These are phyloP conservation scores for Dioszegia crocea DNA, from an alignment of 768 basidiomycete genomes.

Conservation along the genomic window DNA sequence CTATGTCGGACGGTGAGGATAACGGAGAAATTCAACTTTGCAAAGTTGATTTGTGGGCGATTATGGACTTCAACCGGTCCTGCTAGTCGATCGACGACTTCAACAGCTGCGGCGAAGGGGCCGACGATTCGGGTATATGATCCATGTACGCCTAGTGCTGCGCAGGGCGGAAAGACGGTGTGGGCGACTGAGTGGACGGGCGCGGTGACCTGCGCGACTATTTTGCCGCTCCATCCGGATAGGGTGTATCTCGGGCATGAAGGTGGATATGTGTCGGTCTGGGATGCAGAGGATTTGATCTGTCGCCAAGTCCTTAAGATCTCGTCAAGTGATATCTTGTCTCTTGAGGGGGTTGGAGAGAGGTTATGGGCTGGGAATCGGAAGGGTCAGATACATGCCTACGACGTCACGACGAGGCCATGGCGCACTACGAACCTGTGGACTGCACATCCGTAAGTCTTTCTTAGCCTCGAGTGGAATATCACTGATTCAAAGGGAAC, in stretches of 20 bases:
- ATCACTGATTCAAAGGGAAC: slow-evolving; percentile 30
- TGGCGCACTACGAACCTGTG: slow-evolving; percentile 86
- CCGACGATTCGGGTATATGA: slow-evolving; percentile 82
- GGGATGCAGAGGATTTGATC: slow-evolving; percentile 55
- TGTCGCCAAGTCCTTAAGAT: slow-evolving; percentile 77
- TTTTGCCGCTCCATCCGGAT: slow-evolving; percentile 65
- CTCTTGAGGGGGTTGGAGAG: slow-evolving; percentile 76
- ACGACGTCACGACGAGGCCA: slow-evolving; percentile 64
- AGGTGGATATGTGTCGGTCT: slow-evolving; percentile 81
- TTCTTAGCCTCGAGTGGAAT: neutral
- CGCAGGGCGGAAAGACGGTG: slow-evolving; percentile 54
- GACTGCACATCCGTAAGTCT: slow-evolving; percentile 64
- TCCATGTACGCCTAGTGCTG: slow-evolving; percentile 47
- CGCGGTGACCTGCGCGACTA: slow-evolving; percentile 72
- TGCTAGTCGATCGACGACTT: slow-evolving; percentile 35
- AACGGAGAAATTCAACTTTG: slow-evolving; percentile 77
- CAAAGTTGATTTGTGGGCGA: slow-evolving; percentile 65
- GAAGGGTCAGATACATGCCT: slow-evolving; percentile 75
- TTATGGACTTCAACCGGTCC: slow-evolving; percentile 71
- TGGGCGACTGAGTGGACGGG: slow-evolving; percentile 69
- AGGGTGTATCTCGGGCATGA: slow-evolving; percentile 84
- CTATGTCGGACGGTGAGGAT: slow-evolving; percentile 54
- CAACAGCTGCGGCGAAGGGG: slow-evolving; percentile 52
- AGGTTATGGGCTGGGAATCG: slow-evolving; percentile 82
- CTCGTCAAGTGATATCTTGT: slow-evolving; percentile 71